phyloP scores from a whole-genome alignment of 306 rosid genomes.

The Prunus mira region DNA sequence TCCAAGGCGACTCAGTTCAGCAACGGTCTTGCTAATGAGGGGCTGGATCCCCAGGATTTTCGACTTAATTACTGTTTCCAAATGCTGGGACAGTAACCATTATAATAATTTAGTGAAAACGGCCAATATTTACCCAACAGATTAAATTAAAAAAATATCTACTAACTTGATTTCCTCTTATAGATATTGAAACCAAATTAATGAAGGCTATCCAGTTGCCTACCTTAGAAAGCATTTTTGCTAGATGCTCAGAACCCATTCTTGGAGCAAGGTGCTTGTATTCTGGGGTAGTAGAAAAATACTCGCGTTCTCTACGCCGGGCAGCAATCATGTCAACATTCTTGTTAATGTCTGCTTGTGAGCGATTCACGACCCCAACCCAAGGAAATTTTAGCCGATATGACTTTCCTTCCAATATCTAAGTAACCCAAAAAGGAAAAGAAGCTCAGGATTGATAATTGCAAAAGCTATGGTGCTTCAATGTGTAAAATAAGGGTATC shows the following conservation, averaged over 20 bases:
- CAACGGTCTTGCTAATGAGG: constrained; percentile 76
- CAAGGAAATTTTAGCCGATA: constrained; percentile 82
- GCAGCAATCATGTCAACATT: constrained; percentile 98
- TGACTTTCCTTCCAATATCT: constrained; percentile 84
- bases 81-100: constrained; percentile 59
- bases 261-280: constrained; percentile 83
- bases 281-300: constrained; percentile 74
- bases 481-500: neutral
- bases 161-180: neutral
- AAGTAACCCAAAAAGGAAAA: constrained; percentile 29
- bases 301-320: constrained; percentile 82
- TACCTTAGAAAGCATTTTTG: constrained; percentile 92
- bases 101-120: neutral
- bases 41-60: constrained; percentile 89
- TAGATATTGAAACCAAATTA: neutral
- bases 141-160: neutral
- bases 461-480: neutral
- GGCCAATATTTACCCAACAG: neutral
- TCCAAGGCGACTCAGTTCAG: constrained; percentile 82
- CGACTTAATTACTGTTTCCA: constrained; percentile 93
- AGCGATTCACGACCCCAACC: constrained; percentile 90
- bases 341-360: constrained; percentile 88
- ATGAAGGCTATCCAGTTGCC: constrained; percentile 8
- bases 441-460: constrained; percentile 9
- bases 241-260: constrained; percentile 98